Base-by-base conservation (phyloP, 176 grass and related monocot genomes). In the Carex kokanica region DNA sequence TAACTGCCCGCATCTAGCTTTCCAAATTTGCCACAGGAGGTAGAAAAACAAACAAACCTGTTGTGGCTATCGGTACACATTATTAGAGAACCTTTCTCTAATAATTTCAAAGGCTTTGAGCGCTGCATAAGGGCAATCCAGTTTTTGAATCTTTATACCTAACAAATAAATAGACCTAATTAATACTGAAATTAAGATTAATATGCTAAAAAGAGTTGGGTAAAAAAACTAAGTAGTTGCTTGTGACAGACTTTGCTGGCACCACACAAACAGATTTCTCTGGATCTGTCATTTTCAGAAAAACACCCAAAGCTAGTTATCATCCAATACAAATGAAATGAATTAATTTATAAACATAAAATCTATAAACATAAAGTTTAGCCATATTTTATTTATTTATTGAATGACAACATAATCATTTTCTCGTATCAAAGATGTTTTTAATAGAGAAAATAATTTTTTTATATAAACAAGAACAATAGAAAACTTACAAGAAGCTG, bases 251-350 rank as follows among this genome's bases (percentile, higher is more conserved):
- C 95, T 91, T 95, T 58, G 95, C 89, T 85, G 88, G 95, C 78
- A 98, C 84, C 29, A 72, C 89, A 80, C 92, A 98, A 80, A 95
- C 53, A 38, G 86, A 74, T 83, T 93, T 98, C 63, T 90, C 87
- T 1, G 92, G 92, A 93, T 98, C 95, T 98, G 89, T 54, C 51
- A 47, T 54, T 36, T 43, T 47, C 8, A 81, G n/a, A 59, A 61
- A 17, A 79, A 8, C 21, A 59, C 29, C 20, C 36, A 78, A 29
- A 62, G 5, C 65, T 59, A 83, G 81, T 80, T 57, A 55, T 24
- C 5, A 27, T 20, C 38, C 52, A 25, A 80, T 10, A 29, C 45
- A 74, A 52, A 52, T 74, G 20, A 74, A 73, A 70, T 24, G 18
- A 49, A 25, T 52, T 25, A 24, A 52, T 51, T 18, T 74, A 52